Evolutionary conservation across 352 stramenopile genomes (phyloP).

Genomic region (Peronospora destructor): DNA sequence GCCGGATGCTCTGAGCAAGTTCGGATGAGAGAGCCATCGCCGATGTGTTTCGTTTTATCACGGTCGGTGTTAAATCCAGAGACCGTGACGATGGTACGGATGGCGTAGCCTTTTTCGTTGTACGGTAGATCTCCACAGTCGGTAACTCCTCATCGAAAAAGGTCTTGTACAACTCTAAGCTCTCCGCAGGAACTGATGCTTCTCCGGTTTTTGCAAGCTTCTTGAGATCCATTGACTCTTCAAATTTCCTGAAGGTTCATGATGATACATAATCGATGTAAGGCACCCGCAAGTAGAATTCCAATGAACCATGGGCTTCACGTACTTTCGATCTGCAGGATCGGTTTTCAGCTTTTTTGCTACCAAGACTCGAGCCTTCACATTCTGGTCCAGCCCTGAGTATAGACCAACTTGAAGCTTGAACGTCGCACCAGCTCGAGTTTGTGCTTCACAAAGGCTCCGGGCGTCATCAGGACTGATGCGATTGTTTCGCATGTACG

Average conservation of each 20-base stretch:
- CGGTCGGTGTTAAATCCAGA: constrained; percentile 18
- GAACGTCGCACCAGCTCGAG: constrained; percentile 66
- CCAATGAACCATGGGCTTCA: background rate
- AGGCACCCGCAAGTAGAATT: background rate
- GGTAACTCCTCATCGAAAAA: constrained; percentile 74
- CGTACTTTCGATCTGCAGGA: constrained; percentile 50
- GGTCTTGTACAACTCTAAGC: constrained; percentile 72
- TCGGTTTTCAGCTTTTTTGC: constrained; percentile 74
- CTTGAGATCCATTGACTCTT: constrained; percentile 64
- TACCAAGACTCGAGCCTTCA: constrained; percentile 73
- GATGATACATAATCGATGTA: background rate
- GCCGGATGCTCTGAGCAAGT: constrained; percentile 27
- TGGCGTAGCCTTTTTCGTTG: constrained; percentile 3
- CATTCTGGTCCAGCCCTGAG: constrained; percentile 67
- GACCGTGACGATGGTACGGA: background rate
- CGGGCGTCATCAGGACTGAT: constrained; percentile 63
- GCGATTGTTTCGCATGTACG: constrained; percentile 70
- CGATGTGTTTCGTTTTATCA: constrained; percentile 21
- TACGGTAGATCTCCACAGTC: constrained; percentile 42
- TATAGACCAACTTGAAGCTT: constrained; percentile 74
- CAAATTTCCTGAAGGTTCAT: constrained; percentile 41
- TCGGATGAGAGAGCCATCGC: constrained; percentile 22
- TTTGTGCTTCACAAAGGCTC: constrained; percentile 56
- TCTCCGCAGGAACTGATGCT: constrained; percentile 51
- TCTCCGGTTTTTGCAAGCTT: constrained; percentile 47